A percentile compares a stretch with the other conserved stretches of the same genome.
phyloP scores from a whole-genome alignment of 352 stramenopile species.

The Phytophthora cryptogea region DNA sequence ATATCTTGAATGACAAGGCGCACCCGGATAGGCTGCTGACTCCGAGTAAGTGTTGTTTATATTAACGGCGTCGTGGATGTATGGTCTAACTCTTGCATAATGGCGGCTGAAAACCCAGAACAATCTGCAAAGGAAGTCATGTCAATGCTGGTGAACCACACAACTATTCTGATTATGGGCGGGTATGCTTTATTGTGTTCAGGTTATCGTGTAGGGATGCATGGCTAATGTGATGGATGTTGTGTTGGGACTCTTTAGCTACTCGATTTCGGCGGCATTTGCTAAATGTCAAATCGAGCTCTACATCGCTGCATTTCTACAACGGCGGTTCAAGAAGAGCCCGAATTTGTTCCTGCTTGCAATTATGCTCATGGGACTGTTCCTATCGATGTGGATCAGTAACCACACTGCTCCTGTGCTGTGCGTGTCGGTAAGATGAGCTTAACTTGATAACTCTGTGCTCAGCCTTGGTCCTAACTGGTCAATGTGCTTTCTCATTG shows the following conservation, averaged over 20 bases:
- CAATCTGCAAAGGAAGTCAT: constrained; percentile 89
- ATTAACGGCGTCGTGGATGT: background rate
- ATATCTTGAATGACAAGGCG: constrained; percentile 88
- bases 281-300: constrained; percentile 93
- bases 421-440: constrained; percentile 80
- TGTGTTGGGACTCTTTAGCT: constrained; percentile 30
- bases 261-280: constrained; percentile 91
- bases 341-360: constrained; percentile 91
- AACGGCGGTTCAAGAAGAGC: constrained; percentile 89
- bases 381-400: constrained; percentile 94
- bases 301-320: constrained; percentile 89
- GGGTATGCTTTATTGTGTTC: constrained; percentile 46
- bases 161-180: constrained; percentile 93
- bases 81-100: background rate
- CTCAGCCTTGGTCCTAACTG: constrained; percentile 2
- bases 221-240: constrained; percentile 4
- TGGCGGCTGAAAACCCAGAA: constrained; percentile 36
- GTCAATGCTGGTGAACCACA: constrained; percentile 91
- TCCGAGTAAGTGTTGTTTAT: constrained; percentile 53
- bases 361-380: constrained; percentile 94
- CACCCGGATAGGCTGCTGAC: constrained; percentile 69
- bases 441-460: background rate
- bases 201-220: background rate
- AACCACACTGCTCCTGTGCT: constrained; percentile 93
- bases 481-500: constrained; percentile 1